These are phyloP conservation scores for Colletotrichum sp. DNA, from an alignment of 2,329 filamentous ascomycete species.

Conservation along the genomic window DNA sequence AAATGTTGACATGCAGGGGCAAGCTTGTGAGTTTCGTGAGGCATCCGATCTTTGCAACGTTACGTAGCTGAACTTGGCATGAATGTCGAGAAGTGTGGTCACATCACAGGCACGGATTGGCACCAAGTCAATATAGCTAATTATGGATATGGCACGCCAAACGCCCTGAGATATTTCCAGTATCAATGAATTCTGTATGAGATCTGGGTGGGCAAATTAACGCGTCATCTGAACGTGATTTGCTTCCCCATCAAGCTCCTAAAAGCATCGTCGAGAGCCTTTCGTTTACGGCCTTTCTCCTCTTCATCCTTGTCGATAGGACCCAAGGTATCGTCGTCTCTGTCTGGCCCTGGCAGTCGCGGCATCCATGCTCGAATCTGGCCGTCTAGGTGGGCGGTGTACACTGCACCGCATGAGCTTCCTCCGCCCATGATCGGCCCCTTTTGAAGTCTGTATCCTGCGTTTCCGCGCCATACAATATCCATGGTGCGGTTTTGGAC, in stretches of 20 bases:
- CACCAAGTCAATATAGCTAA: neutral
- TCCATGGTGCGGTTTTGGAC: slow-evolving; percentile 73
- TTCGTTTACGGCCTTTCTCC: slow-evolving; percentile 68
- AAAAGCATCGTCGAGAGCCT: slow-evolving; percentile 82
- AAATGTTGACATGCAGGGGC: neutral
- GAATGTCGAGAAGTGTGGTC: neutral
- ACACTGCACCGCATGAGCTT: slow-evolving; percentile 63
- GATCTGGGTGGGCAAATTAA: neutral
- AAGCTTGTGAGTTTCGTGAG: neutral
- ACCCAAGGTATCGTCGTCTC: slow-evolving; percentile 53
- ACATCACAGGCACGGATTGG: neutral
- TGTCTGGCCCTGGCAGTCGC: slow-evolving; percentile 53
- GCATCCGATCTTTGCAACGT: neutral
- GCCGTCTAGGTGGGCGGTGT: slow-evolving; percentile 84
- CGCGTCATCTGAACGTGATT: slow-evolving; percentile 60
- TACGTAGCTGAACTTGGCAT: neutral
- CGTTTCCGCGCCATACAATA: slow-evolving; percentile 73
- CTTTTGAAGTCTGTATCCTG: slow-evolving; percentile 62
- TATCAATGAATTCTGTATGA: neutral
- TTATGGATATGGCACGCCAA: neutral
- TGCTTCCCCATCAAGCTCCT: slow-evolving; percentile 75
- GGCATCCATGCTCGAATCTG: slow-evolving; percentile 83
- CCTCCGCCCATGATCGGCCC: slow-evolving; percentile 66
- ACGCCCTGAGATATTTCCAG: neutral
- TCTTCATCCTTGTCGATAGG: slow-evolving; percentile 43